These are phyloP conservation scores for Fusarium guadeloupense DNA, from an alignment of 2,329 filamentous ascomycete species.

Conservation along the genomic window DNA sequence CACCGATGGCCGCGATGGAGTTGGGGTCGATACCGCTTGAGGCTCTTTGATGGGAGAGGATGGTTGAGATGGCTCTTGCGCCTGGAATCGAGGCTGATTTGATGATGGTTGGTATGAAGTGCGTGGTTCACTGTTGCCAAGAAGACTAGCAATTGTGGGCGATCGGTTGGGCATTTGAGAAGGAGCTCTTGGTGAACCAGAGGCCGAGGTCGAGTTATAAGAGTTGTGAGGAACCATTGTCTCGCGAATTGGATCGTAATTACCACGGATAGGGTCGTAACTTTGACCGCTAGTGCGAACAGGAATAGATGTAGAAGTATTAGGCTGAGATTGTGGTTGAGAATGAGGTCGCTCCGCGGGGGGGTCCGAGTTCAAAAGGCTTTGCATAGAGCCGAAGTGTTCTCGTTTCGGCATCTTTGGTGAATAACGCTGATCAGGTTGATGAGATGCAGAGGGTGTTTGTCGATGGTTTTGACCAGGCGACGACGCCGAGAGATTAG, in stretches of 20 bases:
- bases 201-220: conserved; percentile 55
- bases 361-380: conserved; percentile 63
- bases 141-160: conserved; percentile 89
- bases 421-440: conserved; percentile 49
- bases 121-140: conserved; percentile 57
- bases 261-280: conserved; percentile 90
- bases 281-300: conserved; percentile 78
- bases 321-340: conserved; percentile 40
- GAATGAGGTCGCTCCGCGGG: conserved; percentile 33
- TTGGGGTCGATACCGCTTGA: conserved; percentile 46
- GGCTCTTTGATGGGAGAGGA: conserved; percentile 55
- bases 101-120: conserved; percentile 40
- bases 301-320: conserved; percentile 55
- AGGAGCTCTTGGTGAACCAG: conserved; percentile 59
- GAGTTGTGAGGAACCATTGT: conserved; percentile 66
- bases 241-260: conserved; percentile 70
- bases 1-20: conserved; percentile 44
- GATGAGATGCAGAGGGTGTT: conserved; percentile 36
- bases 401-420: conserved; percentile 63
- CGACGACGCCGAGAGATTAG: conserved; percentile 38
- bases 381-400: conserved; percentile 62
- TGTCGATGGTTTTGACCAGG: conserved; percentile 46
- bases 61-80: conserved; percentile 52
- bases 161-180: conserved; percentile 60
- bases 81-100: conserved; percentile 46